A percentile compares a stretch with the other conserved stretches of the same genome.
phyloP scores from a whole-genome alignment of 768 basidiomycete genomes.

The Podaxis sp. region DNA sequence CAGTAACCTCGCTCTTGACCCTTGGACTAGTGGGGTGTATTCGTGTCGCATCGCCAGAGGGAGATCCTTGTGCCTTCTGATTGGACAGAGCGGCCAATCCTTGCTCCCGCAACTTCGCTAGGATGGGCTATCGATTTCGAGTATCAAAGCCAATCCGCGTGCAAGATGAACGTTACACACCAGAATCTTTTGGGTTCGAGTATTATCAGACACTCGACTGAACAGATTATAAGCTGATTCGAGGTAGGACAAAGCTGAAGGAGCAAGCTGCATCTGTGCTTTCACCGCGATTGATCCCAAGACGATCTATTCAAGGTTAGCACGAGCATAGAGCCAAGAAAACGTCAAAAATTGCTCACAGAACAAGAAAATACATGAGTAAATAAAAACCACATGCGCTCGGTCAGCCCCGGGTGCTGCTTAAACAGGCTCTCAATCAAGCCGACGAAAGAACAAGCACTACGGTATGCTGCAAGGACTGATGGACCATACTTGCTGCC shows the following conservation, averaged over 20 bases:
- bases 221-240: conserved; percentile 63
- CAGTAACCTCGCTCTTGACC: conserved; percentile 62
- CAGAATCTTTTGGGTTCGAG: conserved; percentile 58
- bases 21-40: conserved; percentile 34
- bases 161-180: conserved; percentile 35
- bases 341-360: conserved; percentile 35
- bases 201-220: conserved; percentile 48
- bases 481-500: conserved; percentile 69
- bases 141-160: conserved; percentile 1
- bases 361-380: conserved; percentile 74
- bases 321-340: conserved; percentile 6
- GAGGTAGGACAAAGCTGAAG: conserved; percentile 66
- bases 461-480: conserved; percentile 67
- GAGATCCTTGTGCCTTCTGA: conserved; percentile 22
- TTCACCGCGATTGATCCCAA: conserved; percentile 69
- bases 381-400: conserved; percentile 73
- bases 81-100: conserved; percentile 44
- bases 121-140: conserved; percentile 47
- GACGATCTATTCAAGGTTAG: conserved; percentile 48
- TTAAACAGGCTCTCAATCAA: conserved; percentile 63
- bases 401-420: conserved; percentile 64
- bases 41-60: conserved; percentile 25
- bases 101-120: conserved; percentile 55
- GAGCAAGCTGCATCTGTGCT: conserved; percentile 61
- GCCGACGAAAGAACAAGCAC: conserved; percentile 68